These are phyloP conservation scores for Cucumis hystrix DNA, from an alignment of 306 rosid species.

Conservation along the genomic window DNA sequence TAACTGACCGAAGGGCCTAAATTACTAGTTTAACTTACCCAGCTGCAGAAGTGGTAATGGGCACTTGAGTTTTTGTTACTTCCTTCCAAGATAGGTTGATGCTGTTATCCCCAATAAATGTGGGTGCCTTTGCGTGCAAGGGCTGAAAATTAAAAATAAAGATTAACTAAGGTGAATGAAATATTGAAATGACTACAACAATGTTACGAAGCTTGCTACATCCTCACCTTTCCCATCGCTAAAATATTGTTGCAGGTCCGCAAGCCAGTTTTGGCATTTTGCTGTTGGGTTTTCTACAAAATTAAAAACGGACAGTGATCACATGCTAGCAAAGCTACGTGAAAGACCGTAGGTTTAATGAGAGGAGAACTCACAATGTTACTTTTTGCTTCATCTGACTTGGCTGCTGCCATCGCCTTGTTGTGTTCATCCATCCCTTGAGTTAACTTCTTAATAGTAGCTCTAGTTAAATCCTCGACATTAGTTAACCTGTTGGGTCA, in stretches of 20 bases:
- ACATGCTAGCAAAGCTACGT: neutral
- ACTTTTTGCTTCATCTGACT: conserved; percentile 82
- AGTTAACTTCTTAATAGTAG: conserved; percentile 87
- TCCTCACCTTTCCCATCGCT: conserved; percentile 72
- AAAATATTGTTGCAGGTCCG: conserved; percentile 87
- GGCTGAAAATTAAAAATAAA: conserved; percentile 18
- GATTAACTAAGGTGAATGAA: neutral
- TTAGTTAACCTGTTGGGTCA: conserved; percentile 48
- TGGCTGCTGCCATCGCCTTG: conserved; percentile 89
- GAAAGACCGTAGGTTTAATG: conserved; percentile 1
- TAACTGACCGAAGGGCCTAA: neutral
- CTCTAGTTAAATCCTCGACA: conserved; percentile 77
- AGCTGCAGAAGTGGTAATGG: conserved; percentile 26
- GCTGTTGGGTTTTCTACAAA: conserved; percentile 78
- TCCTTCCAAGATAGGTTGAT: conserved; percentile 95
- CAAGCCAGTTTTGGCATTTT: conserved; percentile 86
- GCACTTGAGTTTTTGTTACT: conserved; percentile 38
- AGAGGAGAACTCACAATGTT: conserved; percentile 48
- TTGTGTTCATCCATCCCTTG: conserved; percentile 94
- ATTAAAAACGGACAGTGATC: neutral
- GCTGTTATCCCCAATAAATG: conserved; percentile 83
- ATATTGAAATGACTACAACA: neutral
- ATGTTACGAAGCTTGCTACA: neutral
- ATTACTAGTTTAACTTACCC: conserved; percentile 39
- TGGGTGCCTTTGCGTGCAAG: conserved; percentile 58